phyloP scores from a whole-genome alignment of 768 basidiomycete genomes.

The Lactarius evosmus region DNA sequence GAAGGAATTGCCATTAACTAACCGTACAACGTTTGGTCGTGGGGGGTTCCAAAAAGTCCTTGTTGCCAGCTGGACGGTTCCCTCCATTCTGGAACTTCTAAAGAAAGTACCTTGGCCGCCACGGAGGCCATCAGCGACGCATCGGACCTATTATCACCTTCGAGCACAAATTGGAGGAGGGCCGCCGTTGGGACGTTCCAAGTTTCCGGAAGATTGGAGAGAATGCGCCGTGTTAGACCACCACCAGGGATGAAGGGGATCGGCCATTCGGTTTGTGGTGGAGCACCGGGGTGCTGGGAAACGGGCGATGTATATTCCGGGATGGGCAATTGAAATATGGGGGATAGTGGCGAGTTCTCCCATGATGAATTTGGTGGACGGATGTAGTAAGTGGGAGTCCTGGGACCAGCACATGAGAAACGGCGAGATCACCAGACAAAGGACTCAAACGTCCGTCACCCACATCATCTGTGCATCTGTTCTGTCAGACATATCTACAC shows the following conservation, averaged over 20 bases:
- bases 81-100: conserved; percentile 47
- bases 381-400: conserved; percentile 65
- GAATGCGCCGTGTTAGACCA: conserved; percentile 64
- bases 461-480: conserved; percentile 79
- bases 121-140: conserved; percentile 59
- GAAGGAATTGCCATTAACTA: conserved; percentile 32
- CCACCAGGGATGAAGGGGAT: conserved; percentile 79
- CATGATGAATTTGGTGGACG: conserved; percentile 45
- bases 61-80: conserved; percentile 62
- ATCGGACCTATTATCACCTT: conserved; percentile 79
- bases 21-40: conserved; percentile 71
- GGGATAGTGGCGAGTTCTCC: conserved; percentile 42
- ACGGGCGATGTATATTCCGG: conserved; percentile 53
- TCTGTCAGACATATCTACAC: conserved; percentile 70
- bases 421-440: background rate
- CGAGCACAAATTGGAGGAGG: conserved; percentile 72
- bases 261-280: conserved; percentile 33
- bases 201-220: conserved; percentile 43
- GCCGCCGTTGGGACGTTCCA: conserved; percentile 55
- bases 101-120: conserved; percentile 46
- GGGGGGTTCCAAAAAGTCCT: conserved; percentile 67
- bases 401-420: conserved; percentile 32
- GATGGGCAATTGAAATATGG: conserved; percentile 47
- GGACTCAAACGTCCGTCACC: conserved; percentile 29
- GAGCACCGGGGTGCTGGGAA: conserved; percentile 35